Evolutionary conservation across 2,329 filamentous ascomycete genomes (phyloP).

Genomic region (Colletotrichum sp.): DNA sequence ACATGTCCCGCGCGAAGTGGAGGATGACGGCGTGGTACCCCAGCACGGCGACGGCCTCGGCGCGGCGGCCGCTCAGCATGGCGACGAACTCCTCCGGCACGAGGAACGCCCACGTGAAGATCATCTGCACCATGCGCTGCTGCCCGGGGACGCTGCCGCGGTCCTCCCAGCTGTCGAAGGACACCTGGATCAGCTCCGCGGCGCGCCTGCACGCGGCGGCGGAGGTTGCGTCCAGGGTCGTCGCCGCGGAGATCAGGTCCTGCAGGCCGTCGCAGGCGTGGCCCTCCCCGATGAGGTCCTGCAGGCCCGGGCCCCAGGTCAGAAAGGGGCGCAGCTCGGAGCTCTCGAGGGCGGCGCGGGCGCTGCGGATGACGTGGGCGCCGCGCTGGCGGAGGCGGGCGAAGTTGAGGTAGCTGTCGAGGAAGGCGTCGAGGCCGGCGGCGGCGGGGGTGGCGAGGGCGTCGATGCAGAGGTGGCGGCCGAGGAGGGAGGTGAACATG

Average conservation of each 20-base stretch:
- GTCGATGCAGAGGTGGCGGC: slow-evolving; percentile 38
- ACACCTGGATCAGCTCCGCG: slow-evolving; percentile 24
- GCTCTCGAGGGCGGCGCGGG: neutral
- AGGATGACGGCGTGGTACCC: slow-evolving; percentile 32
- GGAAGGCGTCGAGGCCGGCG: slow-evolving; percentile 27
- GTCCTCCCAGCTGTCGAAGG: slow-evolving; percentile 6
- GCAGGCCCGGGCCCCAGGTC: neutral
- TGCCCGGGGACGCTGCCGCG: neutral
- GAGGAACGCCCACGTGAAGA: slow-evolving; percentile 30
- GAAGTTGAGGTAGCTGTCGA: slow-evolving; percentile 33
- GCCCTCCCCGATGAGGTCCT: neutral
- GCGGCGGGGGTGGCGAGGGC: slow-evolving; percentile 29
- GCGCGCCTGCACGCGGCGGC: slow-evolving; percentile 19
- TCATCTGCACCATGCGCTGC: slow-evolving; percentile 25
- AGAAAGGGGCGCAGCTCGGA: neutral
- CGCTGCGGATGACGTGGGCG: slow-evolving; percentile 18
- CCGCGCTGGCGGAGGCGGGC: slow-evolving; percentile 27
- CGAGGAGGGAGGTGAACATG: slow-evolving; percentile 37
- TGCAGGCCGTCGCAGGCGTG: neutral
- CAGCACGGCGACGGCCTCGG: slow-evolving; percentile 30
- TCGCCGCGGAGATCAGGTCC: slow-evolving; percentile 24
- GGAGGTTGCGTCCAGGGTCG: slow-evolving; percentile 22
- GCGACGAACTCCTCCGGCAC: slow-evolving; percentile 26
- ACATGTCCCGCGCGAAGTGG: slow-evolving; percentile 27
- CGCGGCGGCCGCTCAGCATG: slow-evolving; percentile 24